A percentile compares a stretch with the other conserved stretches of the same genome.
Conservation (phyloP, 192 early-diverging fungal genomes). For the Backusella tuberculispora region DNA sequence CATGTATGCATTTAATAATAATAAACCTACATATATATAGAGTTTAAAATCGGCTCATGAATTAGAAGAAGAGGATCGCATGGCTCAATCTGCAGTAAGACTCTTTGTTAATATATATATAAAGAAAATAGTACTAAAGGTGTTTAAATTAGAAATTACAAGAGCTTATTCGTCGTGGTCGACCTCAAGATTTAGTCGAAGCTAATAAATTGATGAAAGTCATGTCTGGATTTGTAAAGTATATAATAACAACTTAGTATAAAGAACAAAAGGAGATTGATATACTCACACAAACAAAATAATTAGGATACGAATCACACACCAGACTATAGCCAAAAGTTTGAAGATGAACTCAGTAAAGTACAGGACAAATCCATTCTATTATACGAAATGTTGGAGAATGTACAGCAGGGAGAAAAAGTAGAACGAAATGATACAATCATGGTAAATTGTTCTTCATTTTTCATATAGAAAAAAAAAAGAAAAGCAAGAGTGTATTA, state of each 20-base stretch:
- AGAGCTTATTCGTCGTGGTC: conserved; percentile 93
- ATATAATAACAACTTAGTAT: neutral
- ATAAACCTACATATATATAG: conserved; percentile 43
- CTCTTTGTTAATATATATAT: neutral
- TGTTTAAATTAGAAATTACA: conserved; percentile 77
- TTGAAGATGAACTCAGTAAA: conserved; percentile 78
- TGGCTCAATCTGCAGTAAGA: conserved; percentile 78
- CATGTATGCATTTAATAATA: neutral
- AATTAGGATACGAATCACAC: conserved; percentile 58
- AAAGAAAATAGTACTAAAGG: neutral
- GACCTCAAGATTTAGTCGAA: conserved; percentile 90
- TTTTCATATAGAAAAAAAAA: neutral
- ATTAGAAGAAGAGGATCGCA: conserved; percentile 92
- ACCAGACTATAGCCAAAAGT: conserved; percentile 89
- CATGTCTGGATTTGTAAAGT: conserved; percentile 91
- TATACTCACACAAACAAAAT: conserved; percentile 41
- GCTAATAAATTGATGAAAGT: conserved; percentile 98
- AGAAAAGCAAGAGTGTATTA: neutral
- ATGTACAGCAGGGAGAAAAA: conserved; percentile 61
- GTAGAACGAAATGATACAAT: conserved; percentile 54
- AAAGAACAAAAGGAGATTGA: neutral
- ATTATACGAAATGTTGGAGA: conserved; percentile 82
- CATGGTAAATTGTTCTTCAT: conserved; percentile 31
- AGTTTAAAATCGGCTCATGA: conserved; percentile 90
- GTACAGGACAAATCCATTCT: conserved; percentile 79